Evolutionary conservation across 805 yeast species (phyloP).

Genomic region (Saccharomycopsis javanensis): DNA sequence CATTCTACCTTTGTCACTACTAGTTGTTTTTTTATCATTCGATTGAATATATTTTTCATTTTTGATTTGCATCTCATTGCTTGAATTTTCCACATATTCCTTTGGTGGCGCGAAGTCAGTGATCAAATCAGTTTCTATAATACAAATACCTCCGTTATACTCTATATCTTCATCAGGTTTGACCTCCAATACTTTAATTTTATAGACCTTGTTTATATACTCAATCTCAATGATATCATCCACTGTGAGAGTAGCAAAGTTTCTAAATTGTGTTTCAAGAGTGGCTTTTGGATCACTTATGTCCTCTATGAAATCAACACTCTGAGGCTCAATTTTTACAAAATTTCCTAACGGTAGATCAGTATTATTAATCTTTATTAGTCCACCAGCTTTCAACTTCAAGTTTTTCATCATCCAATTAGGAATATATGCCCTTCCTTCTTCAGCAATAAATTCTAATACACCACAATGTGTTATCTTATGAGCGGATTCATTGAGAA

Average conservation of each 20-base stretch:
- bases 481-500: conserved; percentile 45
- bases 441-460: conserved; percentile 94
- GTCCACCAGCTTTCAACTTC: conserved; percentile 61
- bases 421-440: conserved; percentile 90
- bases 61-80: conserved; percentile 28
- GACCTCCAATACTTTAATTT: conserved; percentile 76
- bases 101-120: conserved; percentile 99
- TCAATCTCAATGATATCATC: conserved; percentile 76
- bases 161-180: conserved; percentile 53
- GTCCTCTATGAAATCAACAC: conserved; percentile 74
- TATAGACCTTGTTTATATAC: conserved; percentile 70
- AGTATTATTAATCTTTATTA: conserved; percentile 60
- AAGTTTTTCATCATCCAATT: conserved; percentile 92
- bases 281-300: conserved; percentile 96
- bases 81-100: conserved; percentile 91
- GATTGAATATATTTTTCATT: conserved; percentile 23
- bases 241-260: conserved; percentile 79
- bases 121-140: conserved; percentile 91
- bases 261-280: conserved; percentile 80
- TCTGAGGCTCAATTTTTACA: conserved; percentile 92
- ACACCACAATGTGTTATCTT: conserved; percentile 82
- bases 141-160: conserved; percentile 65
- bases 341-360: conserved; percentile 80
- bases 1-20: conserved; percentile 44
- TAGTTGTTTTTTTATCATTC: conserved; percentile 1